These are phyloP conservation scores for Carex littledalei DNA, from an alignment of 176 grass and related monocot species.

Conservation along the genomic window DNA sequence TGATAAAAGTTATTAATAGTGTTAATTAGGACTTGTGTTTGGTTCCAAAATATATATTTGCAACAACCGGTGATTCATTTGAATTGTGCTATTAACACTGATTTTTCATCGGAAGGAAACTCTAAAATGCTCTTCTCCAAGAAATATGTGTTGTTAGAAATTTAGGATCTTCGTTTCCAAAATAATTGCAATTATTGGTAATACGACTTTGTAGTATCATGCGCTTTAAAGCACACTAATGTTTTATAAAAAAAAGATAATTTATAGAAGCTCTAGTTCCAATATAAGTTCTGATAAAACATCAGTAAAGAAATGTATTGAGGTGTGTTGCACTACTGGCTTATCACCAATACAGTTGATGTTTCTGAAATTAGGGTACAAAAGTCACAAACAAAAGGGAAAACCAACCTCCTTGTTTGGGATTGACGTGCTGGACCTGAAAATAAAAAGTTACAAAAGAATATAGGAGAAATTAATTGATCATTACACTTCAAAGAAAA, in stretches of 20 bases:
- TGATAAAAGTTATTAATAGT: not conserved
- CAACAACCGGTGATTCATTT: not conserved
- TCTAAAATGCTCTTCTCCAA: no score
- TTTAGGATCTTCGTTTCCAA: no score
- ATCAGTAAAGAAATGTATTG: no score
- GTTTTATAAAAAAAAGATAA: not conserved
- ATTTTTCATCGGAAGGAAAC: not conserved
- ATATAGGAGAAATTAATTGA: not conserved
- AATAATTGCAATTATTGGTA: no score
- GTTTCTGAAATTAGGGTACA: not conserved
- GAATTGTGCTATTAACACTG: not conserved
- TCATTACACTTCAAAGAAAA: not conserved
- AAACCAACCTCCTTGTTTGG: not conserved
- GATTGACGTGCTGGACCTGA: not conserved
- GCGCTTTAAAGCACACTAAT: not conserved
- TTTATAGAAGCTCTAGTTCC: no score
- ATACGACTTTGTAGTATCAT: not conserved
- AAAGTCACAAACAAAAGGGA: not conserved
- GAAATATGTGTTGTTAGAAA: no score
- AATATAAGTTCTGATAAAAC: no score
- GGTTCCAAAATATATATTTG: not conserved
- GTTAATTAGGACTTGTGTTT: not conserved
- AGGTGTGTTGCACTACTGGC: not conserved
- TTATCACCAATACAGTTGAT: not conserved
- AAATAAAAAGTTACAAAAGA: not conserved